phyloP scores from a whole-genome alignment of 345 rosid genomes.

The Microcos paniculata region DNA sequence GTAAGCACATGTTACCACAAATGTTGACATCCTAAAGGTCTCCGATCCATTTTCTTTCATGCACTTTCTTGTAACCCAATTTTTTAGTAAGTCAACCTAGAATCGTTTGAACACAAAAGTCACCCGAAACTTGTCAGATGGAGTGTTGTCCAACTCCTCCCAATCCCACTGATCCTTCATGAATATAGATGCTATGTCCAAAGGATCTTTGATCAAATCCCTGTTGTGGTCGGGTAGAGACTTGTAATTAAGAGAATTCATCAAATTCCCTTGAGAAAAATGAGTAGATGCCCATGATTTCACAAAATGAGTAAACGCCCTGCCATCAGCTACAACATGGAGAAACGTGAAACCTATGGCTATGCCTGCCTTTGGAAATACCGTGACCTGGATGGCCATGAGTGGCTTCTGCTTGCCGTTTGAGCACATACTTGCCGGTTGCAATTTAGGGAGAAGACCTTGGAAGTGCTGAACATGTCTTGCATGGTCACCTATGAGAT shows the following conservation, averaged over 20 bases:
- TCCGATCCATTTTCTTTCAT: not conserved
- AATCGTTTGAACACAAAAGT: slow-evolving; percentile 27
- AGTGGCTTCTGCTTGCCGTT: slow-evolving; percentile 1
- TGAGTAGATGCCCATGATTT: slow-evolving; percentile 37
- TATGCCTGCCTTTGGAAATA: slow-evolving; percentile 34
- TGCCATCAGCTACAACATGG: slow-evolving; percentile 43
- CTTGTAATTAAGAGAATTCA: not conserved
- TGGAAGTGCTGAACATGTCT: slow-evolving; percentile 22
- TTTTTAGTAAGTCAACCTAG: slow-evolving; percentile 28
- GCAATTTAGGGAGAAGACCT: slow-evolving; percentile 16
- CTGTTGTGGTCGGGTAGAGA: slow-evolving; percentile 21
- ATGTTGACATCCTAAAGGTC: not conserved
- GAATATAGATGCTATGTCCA: slow-evolving; percentile 23
- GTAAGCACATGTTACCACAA: slow-evolving; percentile 4
- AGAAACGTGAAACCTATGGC: slow-evolving; percentile 40
- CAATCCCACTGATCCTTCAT: slow-evolving; percentile 28
- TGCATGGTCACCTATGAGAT: slow-evolving; percentile 18
- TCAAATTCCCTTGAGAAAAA: not conserved
- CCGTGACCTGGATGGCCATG: slow-evolving; percentile 35
- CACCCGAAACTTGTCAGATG: slow-evolving; percentile 17
- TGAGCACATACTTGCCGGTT: not conserved
- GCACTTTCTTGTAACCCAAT: slow-evolving; percentile 22
- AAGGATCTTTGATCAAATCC: slow-evolving; percentile 22
- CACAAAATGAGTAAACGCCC: slow-evolving; percentile 37
- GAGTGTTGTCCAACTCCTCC: not conserved